Base-by-base conservation (phyloP, 805 yeast species). In the Teunomyces stri region DNA sequence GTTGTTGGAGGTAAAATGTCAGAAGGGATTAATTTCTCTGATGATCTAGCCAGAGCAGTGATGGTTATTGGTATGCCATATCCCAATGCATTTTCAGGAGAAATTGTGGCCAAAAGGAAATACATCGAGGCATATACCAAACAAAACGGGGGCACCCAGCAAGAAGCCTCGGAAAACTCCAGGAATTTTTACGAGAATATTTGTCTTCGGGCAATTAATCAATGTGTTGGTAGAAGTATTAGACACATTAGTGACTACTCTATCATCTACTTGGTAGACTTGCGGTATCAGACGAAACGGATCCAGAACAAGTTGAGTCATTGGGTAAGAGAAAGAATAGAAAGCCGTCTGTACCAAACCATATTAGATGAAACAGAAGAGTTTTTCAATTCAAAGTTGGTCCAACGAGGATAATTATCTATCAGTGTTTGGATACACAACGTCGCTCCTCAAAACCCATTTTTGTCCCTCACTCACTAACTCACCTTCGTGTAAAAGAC, bases 1-100 rank as follows among this genome's bases (percentile, higher is more conserved):
- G 96, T 92, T 0, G 96, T 92, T 12, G 97, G 97, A 1, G 98
- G 97, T 0, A 85, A 85, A 58, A 74, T 91, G 68, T 88, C 96
- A 0, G 98, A 91, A 64, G 98, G 98, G 4, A 92, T 91, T 37
- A 91, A 91, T 60, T 91, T 92, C 62, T 80, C 91, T 9, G 92
- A 90, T 58, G 82, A 85, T 34, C 67, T 92, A n/a, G 96, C 96
- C 0, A 72, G 97, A 48, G 90, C 88, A 0, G 91, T 92, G 0
- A 70, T 88, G 1, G 85, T 92, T 86, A 72, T 89, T 10, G 98
- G 97, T 0, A 62, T 92, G 34, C 97, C 98, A 2, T 92, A 78
- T 57, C 97, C 98, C 0, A 92, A 90, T 62, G 78, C 85, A 0
- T 79, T 77, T 57, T 84, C 94, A 22, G 95, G 92, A 38, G 96